Evolutionary conservation across 129 eudicot species (phyloP).

Genomic region (Tanacetum coccineum): DNA sequence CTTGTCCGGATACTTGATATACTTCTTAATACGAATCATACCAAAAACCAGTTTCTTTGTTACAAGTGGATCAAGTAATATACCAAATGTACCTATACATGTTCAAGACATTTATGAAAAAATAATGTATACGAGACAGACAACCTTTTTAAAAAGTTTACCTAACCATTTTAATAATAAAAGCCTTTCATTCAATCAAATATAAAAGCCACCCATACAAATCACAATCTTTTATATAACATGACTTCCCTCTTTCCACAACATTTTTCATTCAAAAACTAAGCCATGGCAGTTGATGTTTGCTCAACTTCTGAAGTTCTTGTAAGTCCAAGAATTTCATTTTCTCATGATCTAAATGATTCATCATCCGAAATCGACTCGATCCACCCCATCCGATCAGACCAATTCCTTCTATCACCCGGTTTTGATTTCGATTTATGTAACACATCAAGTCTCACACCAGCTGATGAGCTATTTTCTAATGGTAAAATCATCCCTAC

Average conservation of each 20-base stretch:
- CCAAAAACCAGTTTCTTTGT: too few species aligned
- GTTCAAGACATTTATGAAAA: not conserved
- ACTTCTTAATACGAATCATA: too few species aligned
- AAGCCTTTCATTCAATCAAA: constrained; percentile 17
- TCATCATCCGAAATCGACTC: constrained; percentile 41
- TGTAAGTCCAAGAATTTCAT: constrained; percentile 74
- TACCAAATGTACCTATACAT: too few species aligned
- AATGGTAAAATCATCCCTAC: constrained; percentile 79
- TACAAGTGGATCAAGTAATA: too few species aligned
- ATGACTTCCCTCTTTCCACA: constrained; percentile 15
- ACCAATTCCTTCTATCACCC: constrained; percentile 26
- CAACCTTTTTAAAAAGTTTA: constrained; percentile 26
- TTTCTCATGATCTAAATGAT: constrained; percentile 64
- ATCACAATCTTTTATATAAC: constrained; percentile 18
- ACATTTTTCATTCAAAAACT: constrained; percentile 11
- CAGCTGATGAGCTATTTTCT: constrained; percentile 84
- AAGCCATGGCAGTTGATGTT: constrained; percentile 70
- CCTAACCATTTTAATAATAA: constrained; percentile 17
- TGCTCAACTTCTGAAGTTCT: constrained; percentile 51
- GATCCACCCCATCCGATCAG: constrained; percentile 28
- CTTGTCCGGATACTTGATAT: not conserved
- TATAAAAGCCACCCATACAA: constrained; percentile 14
- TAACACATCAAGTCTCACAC: constrained; percentile 36
- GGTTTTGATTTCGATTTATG: constrained; percentile 56
- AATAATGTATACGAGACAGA: constrained; percentile 4